Conservation (phyloP, 2,329 filamentous ascomycete species). For the Aspergillus transmontanensis region DNA sequence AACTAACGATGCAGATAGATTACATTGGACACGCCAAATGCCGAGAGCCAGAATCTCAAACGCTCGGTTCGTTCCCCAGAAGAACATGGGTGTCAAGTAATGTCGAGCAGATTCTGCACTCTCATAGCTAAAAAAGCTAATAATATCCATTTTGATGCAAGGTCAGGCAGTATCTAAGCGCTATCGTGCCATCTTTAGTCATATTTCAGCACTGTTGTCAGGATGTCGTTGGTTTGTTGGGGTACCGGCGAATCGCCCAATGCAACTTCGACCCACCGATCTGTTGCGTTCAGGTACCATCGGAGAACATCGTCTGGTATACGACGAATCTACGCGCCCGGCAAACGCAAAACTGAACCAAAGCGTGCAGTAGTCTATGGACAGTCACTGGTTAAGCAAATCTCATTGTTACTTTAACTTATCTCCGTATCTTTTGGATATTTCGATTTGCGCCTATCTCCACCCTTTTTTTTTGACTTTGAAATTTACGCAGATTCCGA, state of each 20-base stretch:
- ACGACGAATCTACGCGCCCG: background rate
- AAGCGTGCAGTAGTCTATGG: background rate
- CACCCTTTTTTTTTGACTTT: background rate
- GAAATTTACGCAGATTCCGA: background rate
- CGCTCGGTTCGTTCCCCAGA: constrained; percentile 1
- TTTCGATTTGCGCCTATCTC: background rate
- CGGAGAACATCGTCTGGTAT: background rate
- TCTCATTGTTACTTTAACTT: background rate
- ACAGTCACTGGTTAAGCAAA: background rate
- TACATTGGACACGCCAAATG: background rate
- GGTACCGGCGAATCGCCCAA: background rate
- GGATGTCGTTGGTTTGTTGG: background rate
- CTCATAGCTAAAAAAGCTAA: background rate
- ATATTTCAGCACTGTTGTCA: background rate
- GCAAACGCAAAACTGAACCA: background rate
- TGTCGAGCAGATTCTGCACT: background rate
- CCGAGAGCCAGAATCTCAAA: background rate
- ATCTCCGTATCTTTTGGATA: background rate
- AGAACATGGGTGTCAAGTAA: background rate
- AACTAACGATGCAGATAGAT: constrained; percentile 2
- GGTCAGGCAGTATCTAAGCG: background rate
- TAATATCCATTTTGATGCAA: background rate
- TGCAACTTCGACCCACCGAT: constrained; percentile 3
- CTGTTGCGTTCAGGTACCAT: constrained; percentile 1
- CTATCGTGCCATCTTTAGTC: background rate